Conservation (phyloP, 495 filamentous ascomycete genomes). For the Neurospora sp. region DNA sequence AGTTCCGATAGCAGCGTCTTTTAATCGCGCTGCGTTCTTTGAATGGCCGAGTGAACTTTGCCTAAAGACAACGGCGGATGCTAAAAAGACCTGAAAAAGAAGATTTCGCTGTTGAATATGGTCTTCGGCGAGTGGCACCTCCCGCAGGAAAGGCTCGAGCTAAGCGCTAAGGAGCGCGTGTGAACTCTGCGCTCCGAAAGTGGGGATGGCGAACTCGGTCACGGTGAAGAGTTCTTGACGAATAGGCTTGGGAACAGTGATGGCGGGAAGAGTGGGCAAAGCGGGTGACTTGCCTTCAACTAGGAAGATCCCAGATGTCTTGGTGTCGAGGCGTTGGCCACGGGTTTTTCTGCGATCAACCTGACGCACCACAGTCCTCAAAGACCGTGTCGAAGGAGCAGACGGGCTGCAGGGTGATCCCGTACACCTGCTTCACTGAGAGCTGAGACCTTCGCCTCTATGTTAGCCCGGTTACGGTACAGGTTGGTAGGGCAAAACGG, state of each 20-base stretch:
- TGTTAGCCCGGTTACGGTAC: not conserved
- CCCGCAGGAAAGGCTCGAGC: slow-evolving; percentile 1
- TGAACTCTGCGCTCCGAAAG: slow-evolving; percentile 16
- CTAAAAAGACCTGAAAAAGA: not conserved
- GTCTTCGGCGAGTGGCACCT: not conserved
- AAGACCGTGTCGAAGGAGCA: not conserved
- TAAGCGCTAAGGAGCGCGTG: not conserved
- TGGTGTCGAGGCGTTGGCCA: slow-evolving; percentile 3
- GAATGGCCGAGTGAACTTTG: not conserved
- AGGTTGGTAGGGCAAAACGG: not conserved
- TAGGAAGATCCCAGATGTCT: slow-evolving; percentile 18
- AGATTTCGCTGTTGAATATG: not conserved
- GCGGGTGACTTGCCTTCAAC: slow-evolving; percentile 10
- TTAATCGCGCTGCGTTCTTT: not conserved
- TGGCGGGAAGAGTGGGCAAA: slow-evolving; percentile 10
- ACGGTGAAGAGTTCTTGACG: slow-evolving; percentile 17
- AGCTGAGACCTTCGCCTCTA: not conserved
- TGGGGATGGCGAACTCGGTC: slow-evolving; percentile 17
- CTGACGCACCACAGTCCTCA: not conserved
- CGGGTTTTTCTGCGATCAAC: not conserved
- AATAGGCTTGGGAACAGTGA: slow-evolving; percentile 13
- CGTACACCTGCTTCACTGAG: not conserved
- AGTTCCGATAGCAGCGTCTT: not conserved
- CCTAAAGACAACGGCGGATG: slow-evolving; percentile 2
- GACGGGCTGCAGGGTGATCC: not conserved